Percentiles rank a stretch among this genome's conserved stretches.
phyloP scores from a whole-genome alignment of 164 flowering plant genomes.

The Vitis cinerea region DNA sequence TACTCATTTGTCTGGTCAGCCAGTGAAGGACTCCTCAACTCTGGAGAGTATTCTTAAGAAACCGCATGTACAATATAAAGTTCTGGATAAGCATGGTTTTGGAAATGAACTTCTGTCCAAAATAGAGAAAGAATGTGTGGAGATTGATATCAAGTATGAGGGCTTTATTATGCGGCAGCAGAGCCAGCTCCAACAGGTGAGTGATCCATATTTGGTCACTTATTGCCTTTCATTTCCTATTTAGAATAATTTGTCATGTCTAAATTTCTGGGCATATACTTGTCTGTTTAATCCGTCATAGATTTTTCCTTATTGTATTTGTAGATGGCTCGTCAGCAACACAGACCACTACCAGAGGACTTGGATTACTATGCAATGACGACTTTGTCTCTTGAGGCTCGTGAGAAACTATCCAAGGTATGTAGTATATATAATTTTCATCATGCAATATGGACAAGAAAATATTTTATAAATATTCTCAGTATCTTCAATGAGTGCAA shows the following conservation, averaged over 20 bases:
- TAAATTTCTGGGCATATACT: background rate
- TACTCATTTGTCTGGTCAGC: constrained; percentile 66
- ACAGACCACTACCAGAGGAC: constrained; percentile 75
- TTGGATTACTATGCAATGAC: constrained; percentile 84
- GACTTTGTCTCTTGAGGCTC: constrained; percentile 79
- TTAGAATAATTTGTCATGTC: background rate
- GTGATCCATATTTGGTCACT: background rate
- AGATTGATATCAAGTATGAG: constrained; percentile 91
- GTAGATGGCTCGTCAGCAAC: constrained; percentile 81
- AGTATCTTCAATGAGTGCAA: background rate
- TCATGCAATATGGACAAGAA: background rate
- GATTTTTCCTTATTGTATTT: constrained; percentile 4
- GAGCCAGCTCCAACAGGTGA: constrained; percentile 82
- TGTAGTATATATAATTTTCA: background rate
- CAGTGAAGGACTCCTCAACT: constrained; percentile 68
- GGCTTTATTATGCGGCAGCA: constrained; percentile 91
- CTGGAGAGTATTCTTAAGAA: constrained; percentile 87
- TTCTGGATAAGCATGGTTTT: constrained; percentile 90
- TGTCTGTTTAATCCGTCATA: background rate
- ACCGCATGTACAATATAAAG: constrained; percentile 76
- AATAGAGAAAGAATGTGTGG: constrained; percentile 84
- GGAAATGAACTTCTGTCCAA: constrained; percentile 64
- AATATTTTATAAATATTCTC: background rate
- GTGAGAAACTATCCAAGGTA: constrained; percentile 95
- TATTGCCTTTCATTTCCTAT: background rate